Percentiles rank a stretch among this genome's conserved stretches.
These are phyloP conservation scores for Codiaeum variegatum DNA, from an alignment of 441 rosid genomes.

Conservation along the genomic window DNA sequence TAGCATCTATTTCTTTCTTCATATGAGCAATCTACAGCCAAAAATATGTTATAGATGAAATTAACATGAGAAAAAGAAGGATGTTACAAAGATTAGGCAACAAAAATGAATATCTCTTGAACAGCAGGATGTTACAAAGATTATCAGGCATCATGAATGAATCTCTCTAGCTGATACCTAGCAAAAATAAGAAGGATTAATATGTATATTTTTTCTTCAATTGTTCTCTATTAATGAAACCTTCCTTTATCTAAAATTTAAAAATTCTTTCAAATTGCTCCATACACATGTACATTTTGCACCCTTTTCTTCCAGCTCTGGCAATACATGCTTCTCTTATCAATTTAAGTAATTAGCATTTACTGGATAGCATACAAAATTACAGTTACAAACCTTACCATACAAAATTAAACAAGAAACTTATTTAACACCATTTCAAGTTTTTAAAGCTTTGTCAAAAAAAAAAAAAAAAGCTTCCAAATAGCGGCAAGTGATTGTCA, in stretches of 20 bases:
- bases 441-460: too few relatives aligned
- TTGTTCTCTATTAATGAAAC: neutral
- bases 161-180: neutral
- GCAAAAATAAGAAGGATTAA: neutral
- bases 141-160: neutral
- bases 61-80: neutral
- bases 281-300: neutral
- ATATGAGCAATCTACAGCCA: slow-evolving; percentile 82
- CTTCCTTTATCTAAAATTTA: neutral
- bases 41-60: slow-evolving; percentile 6
- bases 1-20: slow-evolving; percentile 94
- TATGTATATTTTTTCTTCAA: neutral
- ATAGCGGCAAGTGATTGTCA: neutral
- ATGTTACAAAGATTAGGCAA: neutral
- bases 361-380: neutral
- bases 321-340: neutral
- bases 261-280: neutral
- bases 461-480: too few relatives aligned
- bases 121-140: neutral
- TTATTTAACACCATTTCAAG: too few relatives aligned
- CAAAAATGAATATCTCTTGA: neutral
- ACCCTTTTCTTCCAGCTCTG: neutral
- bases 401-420: neutral
- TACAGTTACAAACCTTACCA: neutral
- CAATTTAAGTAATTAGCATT: neutral